Conservation (phyloP, 306 rosid genomes). For the Rosa chinensis region DNA sequence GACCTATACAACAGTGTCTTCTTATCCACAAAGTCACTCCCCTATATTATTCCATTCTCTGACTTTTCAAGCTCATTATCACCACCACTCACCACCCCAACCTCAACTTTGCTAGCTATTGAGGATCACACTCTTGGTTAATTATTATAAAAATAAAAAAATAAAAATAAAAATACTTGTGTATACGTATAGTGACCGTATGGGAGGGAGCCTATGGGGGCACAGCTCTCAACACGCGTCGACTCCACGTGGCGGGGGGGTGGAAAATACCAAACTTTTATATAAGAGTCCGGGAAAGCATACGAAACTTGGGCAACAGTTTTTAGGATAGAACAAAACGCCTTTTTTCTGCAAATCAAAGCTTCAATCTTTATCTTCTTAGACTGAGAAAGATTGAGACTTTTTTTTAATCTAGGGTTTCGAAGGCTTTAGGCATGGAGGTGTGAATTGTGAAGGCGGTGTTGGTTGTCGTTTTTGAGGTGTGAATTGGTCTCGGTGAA, state of each 20-base stretch:
- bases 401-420: not conserved
- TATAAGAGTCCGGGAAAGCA: not conserved
- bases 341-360: not conserved
- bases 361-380: not conserved
- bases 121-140: not conserved
- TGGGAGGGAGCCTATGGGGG: not conserved
- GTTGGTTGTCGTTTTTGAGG: too few species aligned
- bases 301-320: constrained; percentile 1
- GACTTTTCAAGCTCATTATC: constrained; percentile 5
- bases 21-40: constrained; percentile 9
- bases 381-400: not conserved
- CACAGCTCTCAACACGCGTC: constrained; percentile 1
- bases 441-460: not conserved
- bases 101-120: not conserved
- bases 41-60: not conserved
- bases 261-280: not conserved
- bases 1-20: not conserved
- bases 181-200: not conserved
- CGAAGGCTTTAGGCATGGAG: not conserved
- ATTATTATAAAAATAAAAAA: too few species aligned
- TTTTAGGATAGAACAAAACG: not conserved
- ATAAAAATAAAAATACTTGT: not conserved
- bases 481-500: too few species aligned
- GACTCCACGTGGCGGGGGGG: constrained; percentile 9
- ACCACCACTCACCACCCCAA: not conserved